Conservation (phyloP, 2,329 filamentous ascomycete species). For the Aspergillus sp. region DNA sequence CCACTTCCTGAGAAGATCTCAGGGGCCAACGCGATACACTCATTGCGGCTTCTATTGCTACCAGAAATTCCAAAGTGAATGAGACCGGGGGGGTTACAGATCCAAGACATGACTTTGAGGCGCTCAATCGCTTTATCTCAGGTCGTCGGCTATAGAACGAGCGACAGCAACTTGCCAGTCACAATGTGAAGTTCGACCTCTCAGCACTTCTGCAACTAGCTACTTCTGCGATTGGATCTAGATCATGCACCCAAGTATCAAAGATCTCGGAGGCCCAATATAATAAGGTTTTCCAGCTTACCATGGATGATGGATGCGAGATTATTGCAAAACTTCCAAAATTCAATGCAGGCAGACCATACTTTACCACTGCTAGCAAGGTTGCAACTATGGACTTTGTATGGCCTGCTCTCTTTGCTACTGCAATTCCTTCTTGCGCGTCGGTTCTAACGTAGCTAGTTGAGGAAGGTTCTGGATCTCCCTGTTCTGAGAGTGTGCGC, state of each 20-base stretch:
- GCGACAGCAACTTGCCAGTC: slow-evolving; percentile 25
- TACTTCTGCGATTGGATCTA: slow-evolving; percentile 27
- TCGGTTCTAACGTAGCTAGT: slow-evolving; percentile 11
- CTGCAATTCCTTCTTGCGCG: not conserved
- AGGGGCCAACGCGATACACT: slow-evolving; percentile 2
- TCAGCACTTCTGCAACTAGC: slow-evolving; percentile 31
- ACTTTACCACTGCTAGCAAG: slow-evolving; percentile 27
- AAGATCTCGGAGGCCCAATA: slow-evolving; percentile 31
- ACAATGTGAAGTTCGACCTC: slow-evolving; percentile 34
- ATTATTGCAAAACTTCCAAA: slow-evolving; percentile 29
- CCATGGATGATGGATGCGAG: slow-evolving; percentile 22
- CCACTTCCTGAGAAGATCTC: slow-evolving; percentile 2
- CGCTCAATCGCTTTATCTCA: slow-evolving; percentile 22
- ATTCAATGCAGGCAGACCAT: slow-evolving; percentile 24
- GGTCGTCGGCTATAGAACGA: slow-evolving; percentile 38
- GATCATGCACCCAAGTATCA: slow-evolving; percentile 28
- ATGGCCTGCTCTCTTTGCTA: slow-evolving; percentile 4
- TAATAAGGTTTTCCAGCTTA: slow-evolving; percentile 30
- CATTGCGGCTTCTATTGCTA: slow-evolving; percentile 3
- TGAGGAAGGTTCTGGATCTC: slow-evolving; percentile 18
- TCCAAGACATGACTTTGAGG: slow-evolving; percentile 17
- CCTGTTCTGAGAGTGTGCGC: slow-evolving; percentile 33
- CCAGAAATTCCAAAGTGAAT: slow-evolving; percentile 2
- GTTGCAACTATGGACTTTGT: slow-evolving; percentile 29
- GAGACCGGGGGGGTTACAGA: slow-evolving; percentile 8